These are phyloP conservation scores for Ganoderma resinaceum DNA, from an alignment of 1,284 basidiomycete genomes.

Conservation along the genomic window DNA sequence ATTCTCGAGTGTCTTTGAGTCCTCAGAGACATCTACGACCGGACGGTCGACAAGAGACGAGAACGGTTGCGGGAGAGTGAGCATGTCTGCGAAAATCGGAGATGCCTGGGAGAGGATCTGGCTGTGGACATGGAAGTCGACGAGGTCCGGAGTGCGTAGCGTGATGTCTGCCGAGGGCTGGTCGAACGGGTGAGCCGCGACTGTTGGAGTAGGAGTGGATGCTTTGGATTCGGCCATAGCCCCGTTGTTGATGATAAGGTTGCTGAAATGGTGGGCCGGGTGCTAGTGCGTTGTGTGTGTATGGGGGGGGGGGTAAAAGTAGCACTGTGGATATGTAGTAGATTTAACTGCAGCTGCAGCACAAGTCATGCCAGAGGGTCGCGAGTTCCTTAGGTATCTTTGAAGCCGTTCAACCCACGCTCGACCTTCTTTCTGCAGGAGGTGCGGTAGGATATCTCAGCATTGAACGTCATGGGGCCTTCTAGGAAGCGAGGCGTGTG, in stretches of 20 bases:
- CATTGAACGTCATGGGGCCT: neutral
- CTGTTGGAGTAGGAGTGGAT: neutral
- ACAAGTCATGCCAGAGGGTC: neutral
- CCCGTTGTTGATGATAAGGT: neutral
- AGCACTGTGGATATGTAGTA: neutral
- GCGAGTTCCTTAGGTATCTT: neutral
- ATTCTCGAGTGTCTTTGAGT: neutral
- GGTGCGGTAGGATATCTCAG: neutral
- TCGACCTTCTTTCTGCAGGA: neutral
- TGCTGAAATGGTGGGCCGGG: neutral
- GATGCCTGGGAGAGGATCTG: conserved; percentile 29
- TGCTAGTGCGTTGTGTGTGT: neutral
- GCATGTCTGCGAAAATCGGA: conserved; percentile 30
- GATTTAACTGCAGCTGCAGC: neutral
- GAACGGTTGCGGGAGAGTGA: conserved; percentile 15
- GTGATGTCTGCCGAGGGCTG: conserved; percentile 26
- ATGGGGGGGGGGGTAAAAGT: neutral
- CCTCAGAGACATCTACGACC: neutral
- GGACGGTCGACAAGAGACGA: neutral
- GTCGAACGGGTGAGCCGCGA: neutral
- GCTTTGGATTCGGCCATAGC: neutral
- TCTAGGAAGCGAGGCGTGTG: neutral
- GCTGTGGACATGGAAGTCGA: conserved; percentile 23
- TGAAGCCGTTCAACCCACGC: neutral
- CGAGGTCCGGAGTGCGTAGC: conserved; percentile 34